Evolutionary conservation across 1,284 basidiomycete genomes (phyloP).

Genomic region (Moesziomyces sp.): DNA sequence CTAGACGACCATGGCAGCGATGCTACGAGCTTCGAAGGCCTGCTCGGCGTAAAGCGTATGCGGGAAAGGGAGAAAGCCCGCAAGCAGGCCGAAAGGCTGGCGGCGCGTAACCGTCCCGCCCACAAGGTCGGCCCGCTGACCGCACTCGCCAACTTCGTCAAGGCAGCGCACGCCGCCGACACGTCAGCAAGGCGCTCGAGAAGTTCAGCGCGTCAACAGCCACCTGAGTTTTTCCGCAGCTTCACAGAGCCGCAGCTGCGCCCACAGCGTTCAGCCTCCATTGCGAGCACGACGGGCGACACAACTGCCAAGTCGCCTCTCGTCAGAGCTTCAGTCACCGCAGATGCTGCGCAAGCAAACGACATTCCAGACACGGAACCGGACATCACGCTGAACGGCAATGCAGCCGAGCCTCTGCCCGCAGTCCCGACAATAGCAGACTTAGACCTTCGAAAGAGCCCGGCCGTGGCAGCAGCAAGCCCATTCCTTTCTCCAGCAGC

Average conservation of each 20-base stretch:
- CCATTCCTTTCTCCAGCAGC: constrained; percentile 25
- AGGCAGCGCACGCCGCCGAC: constrained; percentile 64
- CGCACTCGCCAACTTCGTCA: constrained; percentile 64
- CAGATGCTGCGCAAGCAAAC: not conserved
- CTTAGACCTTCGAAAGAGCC: constrained; percentile 18
- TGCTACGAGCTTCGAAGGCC: constrained; percentile 46
- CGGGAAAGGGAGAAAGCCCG: constrained; percentile 55
- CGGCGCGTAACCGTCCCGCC: constrained; percentile 59
- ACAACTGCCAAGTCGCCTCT: constrained; percentile 2
- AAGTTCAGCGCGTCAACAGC: constrained; percentile 5
- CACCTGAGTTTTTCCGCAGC: constrained; percentile 32
- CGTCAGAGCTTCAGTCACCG: not conserved
- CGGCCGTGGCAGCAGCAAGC: constrained; percentile 18
- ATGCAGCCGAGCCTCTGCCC: not conserved
- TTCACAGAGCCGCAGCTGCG: constrained; percentile 24
- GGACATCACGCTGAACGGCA: constrained; percentile 3
- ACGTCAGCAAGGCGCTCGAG: constrained; percentile 21
- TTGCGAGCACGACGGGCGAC: constrained; percentile 1
- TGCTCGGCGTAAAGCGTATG: constrained; percentile 61
- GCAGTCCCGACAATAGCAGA: constrained; percentile 5
- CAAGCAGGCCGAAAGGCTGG: constrained; percentile 54
- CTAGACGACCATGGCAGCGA: constrained; percentile 61
- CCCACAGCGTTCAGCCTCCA: constrained; percentile 7
- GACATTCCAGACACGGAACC: not conserved
- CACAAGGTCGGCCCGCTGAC: constrained; percentile 62